Evolutionary conservation across 2,329 filamentous ascomycete species (phyloP).

Genomic region (Penicillium aurantiogriseum): DNA sequence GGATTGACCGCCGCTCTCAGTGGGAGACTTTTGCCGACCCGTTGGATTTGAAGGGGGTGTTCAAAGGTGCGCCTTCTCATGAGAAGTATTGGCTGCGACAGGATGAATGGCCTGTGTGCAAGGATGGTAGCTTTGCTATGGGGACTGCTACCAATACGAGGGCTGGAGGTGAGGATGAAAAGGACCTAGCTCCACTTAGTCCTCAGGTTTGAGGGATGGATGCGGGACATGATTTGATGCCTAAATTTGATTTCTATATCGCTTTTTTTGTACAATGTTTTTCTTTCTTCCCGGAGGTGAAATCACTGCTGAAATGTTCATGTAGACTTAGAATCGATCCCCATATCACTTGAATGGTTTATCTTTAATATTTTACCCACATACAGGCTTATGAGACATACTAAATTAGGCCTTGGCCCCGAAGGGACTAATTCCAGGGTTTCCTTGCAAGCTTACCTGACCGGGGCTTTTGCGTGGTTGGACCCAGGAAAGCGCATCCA

Average conservation of each 20-base stretch:
- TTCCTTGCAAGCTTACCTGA: too few species aligned
- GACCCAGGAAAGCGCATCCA: too few species aligned
- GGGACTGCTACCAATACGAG: constrained; percentile 24
- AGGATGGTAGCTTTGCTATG: constrained; percentile 29
- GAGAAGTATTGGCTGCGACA: constrained; percentile 31
- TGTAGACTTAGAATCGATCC: background rate
- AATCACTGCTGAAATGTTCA: background rate
- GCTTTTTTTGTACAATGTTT: background rate
- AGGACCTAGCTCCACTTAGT: background rate
- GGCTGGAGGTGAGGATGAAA: background rate
- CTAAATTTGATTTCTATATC: background rate
- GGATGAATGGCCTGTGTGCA: constrained; percentile 28
- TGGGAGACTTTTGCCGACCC: constrained; percentile 33
- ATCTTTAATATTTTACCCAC: too few species aligned
- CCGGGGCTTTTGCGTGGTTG: too few species aligned
- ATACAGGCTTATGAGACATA: background rate
- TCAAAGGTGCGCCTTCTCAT: constrained; percentile 28
- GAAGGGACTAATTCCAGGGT: background rate
- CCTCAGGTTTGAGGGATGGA: background rate
- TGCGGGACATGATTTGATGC: background rate
- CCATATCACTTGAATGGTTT: too few species aligned
- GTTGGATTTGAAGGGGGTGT: constrained; percentile 26
- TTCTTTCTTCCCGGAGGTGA: background rate
- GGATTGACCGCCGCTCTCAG: constrained; percentile 28
- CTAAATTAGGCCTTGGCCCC: background rate